These are phyloP conservation scores for Fusarium sp. DNA, from an alignment of 2,329 filamentous ascomycete genomes.

Conservation along the genomic window DNA sequence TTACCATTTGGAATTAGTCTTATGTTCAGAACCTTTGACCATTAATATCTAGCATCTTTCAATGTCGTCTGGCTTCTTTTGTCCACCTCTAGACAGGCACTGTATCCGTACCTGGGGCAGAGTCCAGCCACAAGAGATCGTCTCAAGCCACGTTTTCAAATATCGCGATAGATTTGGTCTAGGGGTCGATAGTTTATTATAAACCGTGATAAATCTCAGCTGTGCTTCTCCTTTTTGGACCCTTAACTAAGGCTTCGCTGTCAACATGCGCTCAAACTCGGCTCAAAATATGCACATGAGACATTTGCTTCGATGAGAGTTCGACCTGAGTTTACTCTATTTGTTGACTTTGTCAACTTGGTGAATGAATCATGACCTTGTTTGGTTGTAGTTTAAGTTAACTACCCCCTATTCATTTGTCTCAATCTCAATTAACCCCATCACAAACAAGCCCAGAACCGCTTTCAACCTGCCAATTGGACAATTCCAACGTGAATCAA, in stretches of 20 bases:
- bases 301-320: background rate
- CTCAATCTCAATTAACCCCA: background rate
- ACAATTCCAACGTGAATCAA: no score
- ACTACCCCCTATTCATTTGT: background rate
- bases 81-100: background rate
- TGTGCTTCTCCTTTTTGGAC: background rate
- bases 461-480: background rate
- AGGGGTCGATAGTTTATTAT: background rate
- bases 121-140: background rate
- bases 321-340: background rate
- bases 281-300: background rate
- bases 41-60: background rate
- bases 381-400: background rate
- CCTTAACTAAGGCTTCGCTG: background rate
- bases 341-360: background rate
- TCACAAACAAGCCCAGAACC: background rate
- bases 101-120: background rate
- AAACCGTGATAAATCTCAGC: background rate
- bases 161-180: background rate
- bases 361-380: background rate
- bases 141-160: background rate
- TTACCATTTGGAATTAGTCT: background rate
- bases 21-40: background rate
- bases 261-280: background rate
- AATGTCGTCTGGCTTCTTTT: background rate